Base-by-base conservation (phyloP, 1,284 basidiomycete species). In the Testicularia cyperi region DNA sequence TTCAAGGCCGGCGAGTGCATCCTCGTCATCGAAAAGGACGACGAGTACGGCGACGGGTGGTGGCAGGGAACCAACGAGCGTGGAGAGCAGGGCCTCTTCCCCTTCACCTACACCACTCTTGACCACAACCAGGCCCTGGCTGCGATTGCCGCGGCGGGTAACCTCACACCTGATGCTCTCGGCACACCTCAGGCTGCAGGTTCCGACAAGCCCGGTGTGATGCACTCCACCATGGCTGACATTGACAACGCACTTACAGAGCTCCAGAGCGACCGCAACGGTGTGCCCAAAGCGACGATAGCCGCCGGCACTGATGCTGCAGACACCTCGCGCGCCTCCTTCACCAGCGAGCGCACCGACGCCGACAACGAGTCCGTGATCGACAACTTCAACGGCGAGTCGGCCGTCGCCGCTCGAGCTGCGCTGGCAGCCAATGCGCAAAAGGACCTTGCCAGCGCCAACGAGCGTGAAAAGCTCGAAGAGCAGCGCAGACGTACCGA, bases 11-110 rank as follows among this genome's bases (percentile, higher is more conserved):
- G 92, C 7, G 90, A 97, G 65, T 82, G 83, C 56, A 91, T 98
- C 70, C 84, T 88, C 70, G 85, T 98, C 31, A 63, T 96, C 30
- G 92, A 98, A 80, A 88, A 85, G 79, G 94, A 98, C 77, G 94
- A 98, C 61, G 80, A 85, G 47, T 98, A 91, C 75, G 85, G 85
- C 30, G 94, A 98, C 78, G 94, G 94, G n/a, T 98, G 94, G 94
- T 97, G 90, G 90, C 87, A 90, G 88, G 94, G 94, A 28, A 86
- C 86, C 30, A 95, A 94, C 77, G 77, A 83, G 13, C 80, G 83
- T 21, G 92, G 92, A 5, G 86, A 87, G 74, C 80, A 84, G 21
- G 94, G 94, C 8, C 81, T 98, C 8, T 98, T 98, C 74, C 95
- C 94, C 3, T 84, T 88, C 67, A 87, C 85, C 54, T 97, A 97